A percentile compares a stretch with the other conserved stretches of the same genome.
These are phyloP conservation scores for Aspergillus affinis DNA, from an alignment of 495 filamentous ascomycete genomes.

Conservation along the genomic window DNA sequence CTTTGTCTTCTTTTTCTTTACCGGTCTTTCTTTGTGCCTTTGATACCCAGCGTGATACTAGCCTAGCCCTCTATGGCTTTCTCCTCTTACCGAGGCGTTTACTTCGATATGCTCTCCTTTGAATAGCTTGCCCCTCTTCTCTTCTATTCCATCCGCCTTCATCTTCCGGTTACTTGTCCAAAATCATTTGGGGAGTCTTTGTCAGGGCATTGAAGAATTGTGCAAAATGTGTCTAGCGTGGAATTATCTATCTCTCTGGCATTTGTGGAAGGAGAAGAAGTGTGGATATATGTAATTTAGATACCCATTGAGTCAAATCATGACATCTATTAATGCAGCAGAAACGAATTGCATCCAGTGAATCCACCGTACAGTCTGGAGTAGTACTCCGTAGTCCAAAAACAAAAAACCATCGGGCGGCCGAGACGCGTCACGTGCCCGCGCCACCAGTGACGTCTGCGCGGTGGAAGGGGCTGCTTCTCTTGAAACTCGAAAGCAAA, in stretches of 20 bases:
- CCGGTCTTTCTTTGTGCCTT: background rate
- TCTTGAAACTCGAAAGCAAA: background rate
- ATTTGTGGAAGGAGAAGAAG: constrained; percentile 10
- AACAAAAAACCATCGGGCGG: too few relatives aligned
- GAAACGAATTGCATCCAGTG: background rate
- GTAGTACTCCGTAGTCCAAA: too few relatives aligned
- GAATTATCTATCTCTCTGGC: background rate
- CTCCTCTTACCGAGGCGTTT: constrained; percentile 1
- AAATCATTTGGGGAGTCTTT: background rate
- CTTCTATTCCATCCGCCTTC: background rate
- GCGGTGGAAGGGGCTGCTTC: background rate
- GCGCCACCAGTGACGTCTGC: background rate
- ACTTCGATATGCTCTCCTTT: background rate
- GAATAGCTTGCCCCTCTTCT: background rate
- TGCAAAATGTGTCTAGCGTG: background rate
- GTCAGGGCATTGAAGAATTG: background rate
- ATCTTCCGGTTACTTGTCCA: background rate
- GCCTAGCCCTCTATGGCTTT: background rate
- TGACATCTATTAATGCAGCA: constrained; percentile 7
- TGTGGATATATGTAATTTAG: constrained; percentile 26
- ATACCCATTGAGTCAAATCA: constrained; percentile 25
- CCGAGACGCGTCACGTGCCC: constrained; percentile 4
- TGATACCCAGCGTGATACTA: constrained; percentile 3
- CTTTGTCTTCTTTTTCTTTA: background rate
- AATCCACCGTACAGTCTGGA: too few relatives aligned